A percentile compares a stretch with the other conserved stretches of the same genome.
Conservation (phyloP, 164 flowering plant species). For the Piper longum region DNA sequence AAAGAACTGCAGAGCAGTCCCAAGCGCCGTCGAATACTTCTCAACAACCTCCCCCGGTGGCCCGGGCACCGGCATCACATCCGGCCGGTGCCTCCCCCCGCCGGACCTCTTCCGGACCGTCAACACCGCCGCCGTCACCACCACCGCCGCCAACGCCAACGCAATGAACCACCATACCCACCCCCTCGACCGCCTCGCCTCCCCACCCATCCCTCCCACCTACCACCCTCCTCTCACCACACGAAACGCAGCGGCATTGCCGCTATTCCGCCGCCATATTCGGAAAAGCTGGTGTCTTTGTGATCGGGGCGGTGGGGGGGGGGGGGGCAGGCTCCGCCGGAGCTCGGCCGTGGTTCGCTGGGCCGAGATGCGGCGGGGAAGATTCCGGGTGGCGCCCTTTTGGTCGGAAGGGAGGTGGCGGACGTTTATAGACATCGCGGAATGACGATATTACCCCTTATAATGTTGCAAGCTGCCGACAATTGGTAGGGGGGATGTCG, state of each 20-base stretch:
- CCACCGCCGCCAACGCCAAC: slow-evolving; percentile 28
- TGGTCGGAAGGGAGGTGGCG: too few species aligned
- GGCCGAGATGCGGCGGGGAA: too few species aligned
- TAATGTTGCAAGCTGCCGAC: too few species aligned
- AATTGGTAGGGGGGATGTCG: too few species aligned
- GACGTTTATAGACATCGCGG: too few species aligned
- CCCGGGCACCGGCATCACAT: slow-evolving; percentile 60
- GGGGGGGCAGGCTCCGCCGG: too few species aligned
- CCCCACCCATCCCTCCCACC: slow-evolving; percentile 28
- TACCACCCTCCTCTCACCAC: background rate
- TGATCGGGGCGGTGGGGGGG: too few species aligned
- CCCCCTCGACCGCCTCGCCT: slow-evolving; percentile 27
- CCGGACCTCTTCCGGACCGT: slow-evolving; percentile 19
- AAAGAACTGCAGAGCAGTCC: slow-evolving; percentile 63
- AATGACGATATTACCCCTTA: too few species aligned
- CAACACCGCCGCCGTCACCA: slow-evolving; percentile 32
- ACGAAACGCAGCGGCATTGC: background rate
- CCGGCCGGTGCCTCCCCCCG: slow-evolving; percentile 6
- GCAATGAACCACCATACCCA: slow-evolving; percentile 52
- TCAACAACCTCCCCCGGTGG: slow-evolving; percentile 70
- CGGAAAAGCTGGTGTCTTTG: too few species aligned
- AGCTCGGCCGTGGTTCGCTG: too few species aligned
- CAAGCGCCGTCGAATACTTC: slow-evolving; percentile 64
- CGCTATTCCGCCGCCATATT: too few species aligned
- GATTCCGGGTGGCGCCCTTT: too few species aligned